phyloP scores from a whole-genome alignment of 2,329 filamentous ascomycete species.

The Alternaria brassicicola region DNA sequence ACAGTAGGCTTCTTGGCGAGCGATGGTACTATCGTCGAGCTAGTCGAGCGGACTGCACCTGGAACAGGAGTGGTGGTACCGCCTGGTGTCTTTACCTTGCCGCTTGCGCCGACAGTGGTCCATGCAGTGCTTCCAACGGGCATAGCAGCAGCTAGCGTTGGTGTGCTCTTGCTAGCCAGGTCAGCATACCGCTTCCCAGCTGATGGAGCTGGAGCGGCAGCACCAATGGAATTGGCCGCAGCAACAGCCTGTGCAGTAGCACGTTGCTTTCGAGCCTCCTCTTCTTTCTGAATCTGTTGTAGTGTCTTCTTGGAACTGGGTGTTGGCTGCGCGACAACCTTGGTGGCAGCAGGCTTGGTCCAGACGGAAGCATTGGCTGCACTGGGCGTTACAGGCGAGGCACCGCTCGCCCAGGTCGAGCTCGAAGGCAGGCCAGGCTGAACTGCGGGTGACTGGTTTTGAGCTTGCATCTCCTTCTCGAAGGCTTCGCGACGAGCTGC shows the following conservation, averaged over 20 bases:
- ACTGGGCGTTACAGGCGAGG: slow-evolving; percentile 70
- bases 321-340: slow-evolving; percentile 51
- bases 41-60: slow-evolving; percentile 56
- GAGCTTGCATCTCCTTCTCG: slow-evolving; percentile 76
- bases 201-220: slow-evolving; percentile 50
- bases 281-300: slow-evolving; percentile 95
- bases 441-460: slow-evolving; percentile 65
- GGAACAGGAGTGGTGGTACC: slow-evolving; percentile 60
- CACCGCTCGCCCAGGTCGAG: slow-evolving; percentile 81
- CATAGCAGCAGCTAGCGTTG: slow-evolving; percentile 50
- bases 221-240: slow-evolving; percentile 52
- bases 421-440: slow-evolving; percentile 82
- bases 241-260: slow-evolving; percentile 60
- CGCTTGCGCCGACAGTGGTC: slow-evolving; percentile 93
- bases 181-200: slow-evolving; percentile 91
- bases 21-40: slow-evolving; percentile 51
- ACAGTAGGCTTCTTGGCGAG: slow-evolving; percentile 62
- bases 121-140: slow-evolving; percentile 67
- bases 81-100: slow-evolving; percentile 81
- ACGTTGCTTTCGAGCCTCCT: slow-evolving; percentile 86
- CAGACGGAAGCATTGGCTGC: slow-evolving; percentile 60
- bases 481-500: slow-evolving; percentile 77
- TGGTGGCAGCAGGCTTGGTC: slow-evolving; percentile 64
- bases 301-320: slow-evolving; percentile 79
- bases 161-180: slow-evolving; percentile 77